phyloP scores from a whole-genome alignment of 169 alveolate species.

The Babesia gibsoni region DNA sequence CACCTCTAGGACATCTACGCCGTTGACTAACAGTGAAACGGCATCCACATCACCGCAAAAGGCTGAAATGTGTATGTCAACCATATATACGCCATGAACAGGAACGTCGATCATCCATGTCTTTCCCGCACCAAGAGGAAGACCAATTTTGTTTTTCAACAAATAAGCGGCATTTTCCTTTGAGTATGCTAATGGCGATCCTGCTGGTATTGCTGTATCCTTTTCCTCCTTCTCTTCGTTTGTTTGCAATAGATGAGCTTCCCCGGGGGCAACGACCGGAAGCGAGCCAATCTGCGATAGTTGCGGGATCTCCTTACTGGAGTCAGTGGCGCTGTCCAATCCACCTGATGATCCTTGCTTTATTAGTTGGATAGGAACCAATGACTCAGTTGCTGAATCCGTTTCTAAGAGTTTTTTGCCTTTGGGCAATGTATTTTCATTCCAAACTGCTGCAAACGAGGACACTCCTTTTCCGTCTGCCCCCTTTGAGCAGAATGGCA shows the following conservation, averaged over 20 bases:
- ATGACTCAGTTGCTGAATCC: background rate
- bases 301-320: background rate
- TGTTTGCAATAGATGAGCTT: background rate
- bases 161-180: background rate
- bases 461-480: background rate
- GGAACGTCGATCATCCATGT: slow-evolving; percentile 62
- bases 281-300: background rate
- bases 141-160: background rate
- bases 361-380: background rate
- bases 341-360: no score
- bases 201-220: background rate
- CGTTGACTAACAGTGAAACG: slow-evolving; percentile 37
- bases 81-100: slow-evolving; percentile 29
- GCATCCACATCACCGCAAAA: slow-evolving; percentile 15
- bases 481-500: background rate
- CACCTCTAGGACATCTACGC: slow-evolving; percentile 42
- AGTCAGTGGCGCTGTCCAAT: no score
- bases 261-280: background rate
- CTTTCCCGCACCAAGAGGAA: slow-evolving; percentile 32
- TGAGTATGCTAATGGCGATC: background rate
- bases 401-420: background rate
- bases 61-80: slow-evolving; percentile 31
- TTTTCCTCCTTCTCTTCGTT: background rate
- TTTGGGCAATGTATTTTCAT: background rate
- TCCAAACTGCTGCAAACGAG: background rate